Evolutionary conservation across 2,329 filamentous ascomycete species (phyloP).

Genomic region (Coniochaeta sp.): DNA sequence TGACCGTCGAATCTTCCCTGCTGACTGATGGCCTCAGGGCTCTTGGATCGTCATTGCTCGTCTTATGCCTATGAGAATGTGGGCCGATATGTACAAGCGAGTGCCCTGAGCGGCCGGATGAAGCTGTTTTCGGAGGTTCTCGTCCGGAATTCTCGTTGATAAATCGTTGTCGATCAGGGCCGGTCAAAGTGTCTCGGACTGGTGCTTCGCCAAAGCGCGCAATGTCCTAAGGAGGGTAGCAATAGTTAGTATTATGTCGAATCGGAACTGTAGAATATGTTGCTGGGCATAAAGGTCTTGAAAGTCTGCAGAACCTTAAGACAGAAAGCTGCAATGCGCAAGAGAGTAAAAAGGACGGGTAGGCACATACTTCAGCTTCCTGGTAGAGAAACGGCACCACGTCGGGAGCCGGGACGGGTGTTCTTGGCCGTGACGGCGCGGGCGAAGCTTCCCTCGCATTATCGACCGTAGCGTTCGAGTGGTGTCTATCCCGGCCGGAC

Average conservation of each 20-base stretch:
- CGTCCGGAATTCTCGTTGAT: constrained; percentile 39
- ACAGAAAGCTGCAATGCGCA: background rate
- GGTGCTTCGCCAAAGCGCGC: constrained; percentile 71
- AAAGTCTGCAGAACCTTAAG: no score
- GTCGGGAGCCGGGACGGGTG: constrained; percentile 82
- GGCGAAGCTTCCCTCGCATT: constrained; percentile 70
- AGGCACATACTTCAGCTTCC: constrained; percentile 63
- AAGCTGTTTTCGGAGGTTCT: constrained; percentile 53
- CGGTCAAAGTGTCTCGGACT: constrained; percentile 61
- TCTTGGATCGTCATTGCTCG: constrained; percentile 59
- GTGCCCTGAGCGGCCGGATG: constrained; percentile 52
- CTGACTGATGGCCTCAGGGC: constrained; percentile 65
- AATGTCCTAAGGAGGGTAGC: constrained; percentile 54
- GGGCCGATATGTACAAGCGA: constrained; percentile 59
- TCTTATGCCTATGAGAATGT: constrained; percentile 61
- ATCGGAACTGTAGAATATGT: no score
- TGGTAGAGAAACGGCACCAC: constrained; percentile 98
- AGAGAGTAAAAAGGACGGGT: background rate
- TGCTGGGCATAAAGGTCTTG: no score
- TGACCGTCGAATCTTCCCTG: constrained; percentile 63
- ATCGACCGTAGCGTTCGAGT: constrained; percentile 64
- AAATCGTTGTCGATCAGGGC: constrained; percentile 64
- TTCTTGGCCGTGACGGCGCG: constrained; percentile 68
- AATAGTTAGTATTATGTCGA: background rate
- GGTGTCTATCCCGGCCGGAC: constrained; percentile 67